Evolutionary conservation across 805 yeast genomes (phyloP).

Genomic region (Ogataea methanolica): DNA sequence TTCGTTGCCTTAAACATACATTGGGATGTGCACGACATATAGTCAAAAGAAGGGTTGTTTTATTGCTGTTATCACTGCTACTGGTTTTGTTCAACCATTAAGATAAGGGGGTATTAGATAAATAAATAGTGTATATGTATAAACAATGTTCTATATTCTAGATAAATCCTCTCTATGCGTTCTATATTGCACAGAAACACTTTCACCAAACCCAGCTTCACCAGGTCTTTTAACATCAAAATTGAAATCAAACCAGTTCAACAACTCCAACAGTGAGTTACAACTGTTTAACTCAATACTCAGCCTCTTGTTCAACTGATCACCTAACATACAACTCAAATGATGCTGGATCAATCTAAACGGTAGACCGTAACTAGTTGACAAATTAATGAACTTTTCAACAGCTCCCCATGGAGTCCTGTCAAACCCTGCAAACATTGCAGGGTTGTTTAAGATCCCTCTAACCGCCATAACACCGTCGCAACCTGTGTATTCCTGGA

Average conservation of each 20-base stretch:
- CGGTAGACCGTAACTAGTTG: constrained; percentile 78
- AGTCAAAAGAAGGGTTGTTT: too few relatives aligned
- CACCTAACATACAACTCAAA: constrained; percentile 77
- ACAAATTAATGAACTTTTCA: constrained; percentile 76
- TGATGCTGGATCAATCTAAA: constrained; percentile 85
- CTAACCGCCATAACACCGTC: constrained; percentile 97
- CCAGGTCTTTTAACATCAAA: constrained; percentile 64
- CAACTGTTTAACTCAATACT: constrained; percentile 62
- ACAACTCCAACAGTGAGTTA: constrained; percentile 52
- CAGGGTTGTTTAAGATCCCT: constrained; percentile 84
- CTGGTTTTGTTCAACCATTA: not conserved
- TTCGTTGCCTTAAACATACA: too few relatives aligned
- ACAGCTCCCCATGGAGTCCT: constrained; percentile 89
- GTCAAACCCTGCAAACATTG: constrained; percentile 68
- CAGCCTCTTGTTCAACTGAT: constrained; percentile 40
- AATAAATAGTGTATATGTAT: not conserved
- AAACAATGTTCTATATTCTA: constrained; percentile 16
- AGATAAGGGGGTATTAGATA: not conserved
- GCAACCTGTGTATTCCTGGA: constrained; percentile 63
- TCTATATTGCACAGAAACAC: constrained; percentile 27
- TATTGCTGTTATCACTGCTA: too few relatives aligned
- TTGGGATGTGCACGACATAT: too few relatives aligned
- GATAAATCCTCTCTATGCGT: constrained; percentile 26
- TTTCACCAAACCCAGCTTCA: constrained; percentile 65
- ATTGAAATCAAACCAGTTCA: constrained; percentile 77